A percentile compares a stretch with the other conserved stretches of the same genome.
phyloP scores from a whole-genome alignment of 768 basidiomycete genomes.

The Pleurotus cornucopiae region DNA sequence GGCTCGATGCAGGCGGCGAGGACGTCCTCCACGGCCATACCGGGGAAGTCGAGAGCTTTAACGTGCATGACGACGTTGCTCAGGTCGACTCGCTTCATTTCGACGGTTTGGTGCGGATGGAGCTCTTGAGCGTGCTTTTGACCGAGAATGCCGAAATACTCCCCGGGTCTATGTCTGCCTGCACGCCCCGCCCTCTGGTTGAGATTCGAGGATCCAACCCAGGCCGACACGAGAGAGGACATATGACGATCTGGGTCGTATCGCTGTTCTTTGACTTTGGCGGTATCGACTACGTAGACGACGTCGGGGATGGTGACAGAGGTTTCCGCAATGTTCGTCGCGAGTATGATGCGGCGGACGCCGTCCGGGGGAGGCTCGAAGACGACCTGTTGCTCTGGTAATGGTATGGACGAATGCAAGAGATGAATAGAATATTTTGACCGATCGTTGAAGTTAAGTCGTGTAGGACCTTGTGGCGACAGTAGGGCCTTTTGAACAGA shows the following conservation, averaged over 20 bases:
- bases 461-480: constrained; percentile 43
- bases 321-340: constrained; percentile 95
- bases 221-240: constrained; percentile 84
- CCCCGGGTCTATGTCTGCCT: constrained; percentile 85
- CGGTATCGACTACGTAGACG: constrained; percentile 90
- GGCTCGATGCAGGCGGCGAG: constrained; percentile 84
- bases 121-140: constrained; percentile 55
- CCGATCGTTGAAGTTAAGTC: constrained; percentile 57
- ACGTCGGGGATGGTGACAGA: constrained; percentile 95
- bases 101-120: constrained; percentile 82
- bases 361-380: constrained; percentile 79
- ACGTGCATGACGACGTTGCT: constrained; percentile 96
- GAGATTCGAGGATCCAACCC: constrained; percentile 87
- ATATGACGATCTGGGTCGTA: constrained; percentile 89
- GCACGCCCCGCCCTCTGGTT: constrained; percentile 92
- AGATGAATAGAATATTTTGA: constrained; percentile 67
- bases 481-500: constrained; percentile 63
- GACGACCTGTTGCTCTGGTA: constrained; percentile 84
- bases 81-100: constrained; percentile 90
- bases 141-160: constrained; percentile 85
- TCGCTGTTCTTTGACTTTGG: constrained; percentile 80
- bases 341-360: constrained; percentile 82
- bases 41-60: constrained; percentile 87
- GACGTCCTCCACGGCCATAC: constrained; percentile 83
- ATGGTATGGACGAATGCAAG: constrained; percentile 85